Percentiles rank a stretch among this genome's conserved stretches.
These are phyloP conservation scores for Omphalea diandra DNA, from an alignment of 441 rosid genomes.

Conservation along the genomic window DNA sequence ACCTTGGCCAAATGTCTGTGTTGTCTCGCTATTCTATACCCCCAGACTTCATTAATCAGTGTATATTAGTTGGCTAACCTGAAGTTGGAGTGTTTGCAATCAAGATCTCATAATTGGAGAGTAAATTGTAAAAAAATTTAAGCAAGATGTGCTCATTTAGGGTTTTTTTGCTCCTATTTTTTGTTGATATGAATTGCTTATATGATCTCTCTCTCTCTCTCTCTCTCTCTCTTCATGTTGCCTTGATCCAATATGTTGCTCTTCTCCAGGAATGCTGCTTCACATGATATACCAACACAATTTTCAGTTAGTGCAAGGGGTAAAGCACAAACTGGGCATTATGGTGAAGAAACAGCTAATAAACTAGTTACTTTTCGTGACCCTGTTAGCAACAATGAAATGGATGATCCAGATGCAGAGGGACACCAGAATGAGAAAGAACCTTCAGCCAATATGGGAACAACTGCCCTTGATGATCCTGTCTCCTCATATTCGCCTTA, in stretches of 20 bases:
- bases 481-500: conserved; percentile 66
- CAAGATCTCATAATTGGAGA: neutral
- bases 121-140: neutral
- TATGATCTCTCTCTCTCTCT: neutral
- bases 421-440: conserved; percentile 56
- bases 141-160: too few species aligned
- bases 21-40: too few species aligned
- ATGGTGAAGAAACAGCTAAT: conserved; percentile 45
- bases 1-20: too few species aligned
- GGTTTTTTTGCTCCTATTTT: too few species aligned
- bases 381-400: conserved; percentile 68
- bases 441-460: conserved; percentile 48
- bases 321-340: conserved; percentile 36
- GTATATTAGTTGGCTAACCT: too few species aligned
- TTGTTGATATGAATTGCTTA: neutral
- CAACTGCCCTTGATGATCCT: conserved; percentile 56
- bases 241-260: conserved; percentile 32
- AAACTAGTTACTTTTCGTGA: conserved; percentile 82
- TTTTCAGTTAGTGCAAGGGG: conserved; percentile 38
- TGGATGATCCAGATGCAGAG: conserved; percentile 65
- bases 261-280: conserved; percentile 46
- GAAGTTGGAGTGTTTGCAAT: neutral
- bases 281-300: conserved; percentile 45
- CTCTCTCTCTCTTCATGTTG: neutral
- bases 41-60: too few species aligned